Base-by-base conservation (phyloP, 768 basidiomycete species). In the Leccinum disarticulatum region DNA sequence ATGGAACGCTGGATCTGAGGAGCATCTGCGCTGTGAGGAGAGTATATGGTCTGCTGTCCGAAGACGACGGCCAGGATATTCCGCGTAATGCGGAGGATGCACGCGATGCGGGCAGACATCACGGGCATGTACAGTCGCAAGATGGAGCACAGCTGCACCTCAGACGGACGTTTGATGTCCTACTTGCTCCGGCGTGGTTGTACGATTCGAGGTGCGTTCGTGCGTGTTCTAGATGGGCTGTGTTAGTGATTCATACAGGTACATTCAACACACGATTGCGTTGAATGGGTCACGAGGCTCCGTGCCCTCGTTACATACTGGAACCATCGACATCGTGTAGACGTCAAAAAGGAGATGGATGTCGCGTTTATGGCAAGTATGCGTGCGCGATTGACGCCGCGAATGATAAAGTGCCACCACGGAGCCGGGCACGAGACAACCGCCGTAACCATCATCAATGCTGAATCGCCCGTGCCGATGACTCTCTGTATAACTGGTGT, bases 401-500 rank as follows among this genome's bases (percentile, higher is more conserved):
- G 78, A 56, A 74, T 76, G 2, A 48, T 49, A 17, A 72, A 63
- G 33, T 66, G 56, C 36, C 22, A 47, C 41, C 72, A 75, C 59
- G 73, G 74, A 28, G 74, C 75, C 50, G 76, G 78, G 13, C 72
- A 77, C 30, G 77, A 81, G 22, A 64, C 68, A 25, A 19, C 76
- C 77, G 19, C 82, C 82, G 17, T 83, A 84, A 62, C 72, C 81
- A 11, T 81, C 3, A 73, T 77, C 1, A 81, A 86, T 66, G 74
- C 80, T 15, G 83, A 84, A 8, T 75, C 85, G 43, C 81, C 85
- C 4, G 81, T 84, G 13, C 76, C 94, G 50, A 77, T 81, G 52
- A 25, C 25, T 77, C 81, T 0, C 73, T 94, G 49, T 95, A 91
- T 79, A 90, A 91, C 65, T 93, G 92, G 93, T 98, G 96, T 68